phyloP scores from a whole-genome alignment of 176 grass and related monocot species.

The Carex kokanica region DNA sequence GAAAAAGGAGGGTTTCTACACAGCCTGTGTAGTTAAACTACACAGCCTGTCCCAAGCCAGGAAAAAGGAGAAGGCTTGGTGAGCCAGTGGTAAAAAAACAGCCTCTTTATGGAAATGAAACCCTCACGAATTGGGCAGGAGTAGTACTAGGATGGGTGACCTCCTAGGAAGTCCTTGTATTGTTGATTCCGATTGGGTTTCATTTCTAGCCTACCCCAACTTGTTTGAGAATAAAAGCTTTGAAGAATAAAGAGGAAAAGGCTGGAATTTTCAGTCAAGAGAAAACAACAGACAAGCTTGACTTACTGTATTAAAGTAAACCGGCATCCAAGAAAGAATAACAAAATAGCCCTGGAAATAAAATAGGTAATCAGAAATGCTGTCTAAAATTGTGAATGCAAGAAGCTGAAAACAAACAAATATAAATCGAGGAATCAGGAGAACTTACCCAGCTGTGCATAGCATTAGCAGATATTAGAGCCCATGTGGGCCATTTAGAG shows the following conservation, averaged over 20 bases:
- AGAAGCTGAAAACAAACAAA: neutral
- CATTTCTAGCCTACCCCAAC: too few relatives aligned
- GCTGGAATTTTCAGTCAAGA: constrained; percentile 22
- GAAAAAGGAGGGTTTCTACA: neutral
- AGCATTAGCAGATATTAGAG: constrained; percentile 94
- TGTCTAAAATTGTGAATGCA: constrained; percentile 7
- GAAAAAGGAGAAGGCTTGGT: too few relatives aligned
- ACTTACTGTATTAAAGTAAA: constrained; percentile 92
- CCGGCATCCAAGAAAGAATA: constrained; percentile 98
- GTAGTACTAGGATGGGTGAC: too few relatives aligned
- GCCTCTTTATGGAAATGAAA: too few relatives aligned
- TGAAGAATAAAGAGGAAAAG: constrained; percentile 14
- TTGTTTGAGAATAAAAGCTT: too few relatives aligned
- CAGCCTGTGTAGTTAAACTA: too few relatives aligned
- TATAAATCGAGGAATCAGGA: constrained; percentile 27
- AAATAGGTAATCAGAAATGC: constrained; percentile 15
- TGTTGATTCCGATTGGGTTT: too few relatives aligned
- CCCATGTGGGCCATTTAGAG: constrained; percentile 91
- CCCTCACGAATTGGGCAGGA: too few relatives aligned
- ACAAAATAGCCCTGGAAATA: constrained; percentile 93
- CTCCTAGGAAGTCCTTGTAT: too few relatives aligned
- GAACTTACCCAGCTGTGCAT: constrained; percentile 99
- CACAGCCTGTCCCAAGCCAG: too few relatives aligned
- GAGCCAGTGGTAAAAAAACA: too few relatives aligned
- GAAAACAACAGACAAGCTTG: constrained; percentile 25